These are phyloP conservation scores for Turritis glabra DNA, from an alignment of 345 rosid species.

Conservation along the genomic window DNA sequence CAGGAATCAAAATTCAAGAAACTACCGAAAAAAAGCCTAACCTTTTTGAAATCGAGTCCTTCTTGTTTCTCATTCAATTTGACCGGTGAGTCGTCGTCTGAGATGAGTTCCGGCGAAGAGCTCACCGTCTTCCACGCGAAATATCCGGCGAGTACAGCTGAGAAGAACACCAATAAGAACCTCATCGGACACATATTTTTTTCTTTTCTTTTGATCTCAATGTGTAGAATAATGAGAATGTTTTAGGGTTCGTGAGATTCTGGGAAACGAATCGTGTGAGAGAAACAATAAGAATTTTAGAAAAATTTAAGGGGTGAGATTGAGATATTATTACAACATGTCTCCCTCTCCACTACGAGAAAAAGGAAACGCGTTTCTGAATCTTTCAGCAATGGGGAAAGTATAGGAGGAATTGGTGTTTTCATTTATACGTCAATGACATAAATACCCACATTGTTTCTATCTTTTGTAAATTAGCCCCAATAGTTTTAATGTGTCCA, in stretches of 20 bases:
- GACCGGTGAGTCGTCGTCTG: slow-evolving; percentile 46
- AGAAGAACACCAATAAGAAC: slow-evolving; percentile 83
- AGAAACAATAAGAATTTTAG: background rate
- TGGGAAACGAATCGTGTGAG: background rate
- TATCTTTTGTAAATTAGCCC: background rate
- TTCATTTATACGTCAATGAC: background rate
- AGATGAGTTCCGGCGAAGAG: slow-evolving; percentile 51
- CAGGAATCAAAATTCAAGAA: slow-evolving; percentile 4
- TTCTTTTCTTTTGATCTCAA: no score
- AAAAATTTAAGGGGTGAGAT: background rate
- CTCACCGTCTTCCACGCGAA: slow-evolving; percentile 82
- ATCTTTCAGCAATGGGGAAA: slow-evolving; percentile 14
- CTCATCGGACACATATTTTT: slow-evolving; percentile 97
- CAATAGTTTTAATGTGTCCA: background rate
- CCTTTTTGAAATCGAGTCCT: slow-evolving; percentile 54
- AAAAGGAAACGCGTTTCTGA: slow-evolving; percentile 33
- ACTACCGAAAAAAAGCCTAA: slow-evolving; percentile 20
- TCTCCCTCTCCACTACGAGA: slow-evolving; percentile 19
- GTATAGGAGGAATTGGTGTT: background rate
- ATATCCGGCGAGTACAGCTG: slow-evolving; percentile 80
- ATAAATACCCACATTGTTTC: background rate
- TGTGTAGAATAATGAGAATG: background rate
- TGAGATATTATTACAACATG: slow-evolving; percentile 5
- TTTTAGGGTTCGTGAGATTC: slow-evolving; percentile 23
- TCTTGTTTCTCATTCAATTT: slow-evolving; percentile 51